Conservation (phyloP, 345 rosid species). For the Eucalyptus sp. region DNA sequence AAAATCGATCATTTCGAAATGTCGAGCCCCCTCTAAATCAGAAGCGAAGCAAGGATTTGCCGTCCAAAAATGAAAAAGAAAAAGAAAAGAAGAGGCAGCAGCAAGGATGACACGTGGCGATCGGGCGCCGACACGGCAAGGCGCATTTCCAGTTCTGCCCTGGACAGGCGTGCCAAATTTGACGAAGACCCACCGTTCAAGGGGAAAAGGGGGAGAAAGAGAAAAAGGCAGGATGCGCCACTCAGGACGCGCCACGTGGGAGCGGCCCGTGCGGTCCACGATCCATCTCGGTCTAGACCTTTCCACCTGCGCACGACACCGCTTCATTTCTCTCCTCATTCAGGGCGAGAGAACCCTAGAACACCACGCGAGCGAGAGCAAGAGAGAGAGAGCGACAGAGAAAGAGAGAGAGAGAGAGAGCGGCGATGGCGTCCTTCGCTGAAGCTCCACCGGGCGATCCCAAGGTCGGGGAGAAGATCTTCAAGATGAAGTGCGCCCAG, state of each 20-base stretch:
- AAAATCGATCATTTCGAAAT: background rate
- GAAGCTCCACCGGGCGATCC: slow-evolving; percentile 79
- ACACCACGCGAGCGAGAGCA: background rate
- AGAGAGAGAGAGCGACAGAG: background rate
- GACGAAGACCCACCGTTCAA: background rate
- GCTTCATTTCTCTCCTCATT: background rate
- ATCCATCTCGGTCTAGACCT: background rate
- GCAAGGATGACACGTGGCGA: background rate
- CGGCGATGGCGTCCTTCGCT: slow-evolving; percentile 65
- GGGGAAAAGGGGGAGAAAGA: background rate
- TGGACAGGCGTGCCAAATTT: background rate
- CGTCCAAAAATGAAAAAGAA: no score
- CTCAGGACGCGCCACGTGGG: background rate
- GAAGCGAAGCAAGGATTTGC: background rate
- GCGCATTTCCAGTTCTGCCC: background rate
- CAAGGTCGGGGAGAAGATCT: slow-evolving; percentile 74
- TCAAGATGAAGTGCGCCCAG: slow-evolving; percentile 77
- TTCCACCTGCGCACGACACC: background rate
- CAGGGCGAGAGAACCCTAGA: background rate
- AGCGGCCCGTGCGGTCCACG: background rate
- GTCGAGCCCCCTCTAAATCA: background rate
- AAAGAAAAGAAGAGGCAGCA: background rate
- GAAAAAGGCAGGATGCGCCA: background rate
- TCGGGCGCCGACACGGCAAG: background rate
- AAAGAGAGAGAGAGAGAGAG: background rate